These are phyloP conservation scores for Orbilia javanica DNA, from an alignment of 2,329 filamentous ascomycete genomes.

Conservation along the genomic window DNA sequence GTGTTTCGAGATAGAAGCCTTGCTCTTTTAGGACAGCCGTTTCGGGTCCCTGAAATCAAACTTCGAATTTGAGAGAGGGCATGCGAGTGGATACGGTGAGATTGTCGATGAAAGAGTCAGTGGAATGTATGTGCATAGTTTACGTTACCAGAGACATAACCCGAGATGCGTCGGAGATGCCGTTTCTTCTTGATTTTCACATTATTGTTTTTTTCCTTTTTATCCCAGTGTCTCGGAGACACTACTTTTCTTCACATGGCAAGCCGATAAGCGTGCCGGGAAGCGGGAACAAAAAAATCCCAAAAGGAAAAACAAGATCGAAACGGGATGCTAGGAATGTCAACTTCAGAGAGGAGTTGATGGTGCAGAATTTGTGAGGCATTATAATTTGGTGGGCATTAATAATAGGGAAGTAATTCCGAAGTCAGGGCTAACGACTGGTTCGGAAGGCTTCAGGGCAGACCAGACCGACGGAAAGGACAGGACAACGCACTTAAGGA, in stretches of 20 bases:
- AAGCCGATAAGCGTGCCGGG: slow-evolving; percentile 24
- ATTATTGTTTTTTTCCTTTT: slow-evolving; percentile 1
- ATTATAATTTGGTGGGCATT: slow-evolving; percentile 4
- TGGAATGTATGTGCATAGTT: neutral
- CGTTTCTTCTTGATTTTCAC: slow-evolving; percentile 20
- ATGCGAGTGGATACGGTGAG: slow-evolving; percentile 11
- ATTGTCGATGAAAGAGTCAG: slow-evolving; percentile 6
- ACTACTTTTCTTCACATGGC: slow-evolving; percentile 29
- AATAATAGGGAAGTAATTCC: slow-evolving; percentile 25
- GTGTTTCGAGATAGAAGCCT: slow-evolving; percentile 32
- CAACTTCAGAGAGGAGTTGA: neutral
- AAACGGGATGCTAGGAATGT: slow-evolving; percentile 12
- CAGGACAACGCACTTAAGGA: slow-evolving; percentile 6
- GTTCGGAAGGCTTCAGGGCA: slow-evolving; percentile 44
- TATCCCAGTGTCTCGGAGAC: slow-evolving; percentile 17
- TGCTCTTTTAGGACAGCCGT: slow-evolving; percentile 29
- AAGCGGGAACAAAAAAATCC: neutral
- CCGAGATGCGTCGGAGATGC: slow-evolving; percentile 33
- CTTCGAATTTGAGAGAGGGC: slow-evolving; percentile 21
- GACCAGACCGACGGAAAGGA: neutral
- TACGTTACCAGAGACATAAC: slow-evolving; percentile 6
- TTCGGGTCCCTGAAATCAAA: slow-evolving; percentile 52
- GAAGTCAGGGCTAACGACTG: neutral
- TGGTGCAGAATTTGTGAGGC: slow-evolving; percentile 16
- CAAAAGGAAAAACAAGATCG: neutral